Base-by-base conservation (phyloP, 192 early-diverging fungal genomes). In the Cladochytrium replicatum region DNA sequence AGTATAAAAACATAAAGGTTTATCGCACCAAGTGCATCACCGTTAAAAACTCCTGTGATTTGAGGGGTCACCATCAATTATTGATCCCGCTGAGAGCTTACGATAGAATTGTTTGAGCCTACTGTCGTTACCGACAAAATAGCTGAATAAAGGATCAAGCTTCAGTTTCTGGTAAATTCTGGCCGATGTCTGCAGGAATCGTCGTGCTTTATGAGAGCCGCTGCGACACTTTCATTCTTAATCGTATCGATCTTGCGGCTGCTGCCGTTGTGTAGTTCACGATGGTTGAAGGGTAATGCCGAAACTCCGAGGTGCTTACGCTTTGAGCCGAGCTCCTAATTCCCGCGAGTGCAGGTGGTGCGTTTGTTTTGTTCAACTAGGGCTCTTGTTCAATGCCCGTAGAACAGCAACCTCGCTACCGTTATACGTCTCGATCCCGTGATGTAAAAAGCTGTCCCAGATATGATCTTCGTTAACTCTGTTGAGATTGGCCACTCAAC, bases 21-120 rank as follows among this genome's bases (percentile, higher is more conserved):
- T 6, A 67, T 21, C n/a, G 65, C 70, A 8, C 27, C 11, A 11
- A 67, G 34, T 1, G 65, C 65, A 25, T 71, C 67, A 23, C 50
- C 68, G 45, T 69, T 69, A 45, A 57, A 64, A 38, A 69, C 26
- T 46, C 67, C 67, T 17, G 68, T 57, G 30, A 69, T 69, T 52
- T 57, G 34, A 11, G 67, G 67, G 8, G 67, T 69, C 23, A 69
- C 57, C 54, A 69, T 71, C 6, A 61, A 27, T n/a, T n/a, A n/a
- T n/a, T n/a, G n/a, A n/a, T n/a, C n/a, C n/a, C n/a, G n/a, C n/a
- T n/a, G n/a, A n/a, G n/a, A n/a, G n/a, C n/a, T n/a, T n/a, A n/a
- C 19, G 65, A 37, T 41, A 66, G 63, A 67, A 68, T n/a, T 29
- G 30, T 43, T 40, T 32, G 22, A 31, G 34, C 4, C 9, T 43